Evolutionary conservation across 495 filamentous ascomycete species (phyloP).

Genomic region (Amphirosellinia nigrospora): DNA sequence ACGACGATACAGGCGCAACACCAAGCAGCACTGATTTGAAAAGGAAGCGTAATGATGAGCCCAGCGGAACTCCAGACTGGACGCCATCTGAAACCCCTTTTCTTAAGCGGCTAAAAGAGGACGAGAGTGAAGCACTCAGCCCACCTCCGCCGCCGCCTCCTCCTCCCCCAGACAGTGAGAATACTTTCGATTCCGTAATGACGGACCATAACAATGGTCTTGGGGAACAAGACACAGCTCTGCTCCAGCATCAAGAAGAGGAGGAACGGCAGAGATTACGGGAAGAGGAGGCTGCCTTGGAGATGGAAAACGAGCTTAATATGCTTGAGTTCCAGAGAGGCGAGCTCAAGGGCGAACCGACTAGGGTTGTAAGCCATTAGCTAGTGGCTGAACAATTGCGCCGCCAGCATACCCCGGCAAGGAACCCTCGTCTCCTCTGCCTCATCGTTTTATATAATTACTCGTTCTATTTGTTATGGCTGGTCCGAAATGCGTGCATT

Average conservation of each 20-base stretch:
- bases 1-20: slow-evolving; percentile 53
- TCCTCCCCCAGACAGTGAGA: slow-evolving; percentile 32
- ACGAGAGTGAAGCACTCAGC: slow-evolving; percentile 41
- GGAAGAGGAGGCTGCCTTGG: slow-evolving; percentile 38
- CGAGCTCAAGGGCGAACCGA: slow-evolving; percentile 31
- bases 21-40: slow-evolving; percentile 58
- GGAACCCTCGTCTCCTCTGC: neutral
- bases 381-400: neutral
- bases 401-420: neutral
- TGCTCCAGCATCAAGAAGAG: slow-evolving; percentile 50
- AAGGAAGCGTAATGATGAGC: slow-evolving; percentile 64
- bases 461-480: neutral
- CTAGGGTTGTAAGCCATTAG: slow-evolving; percentile 26
- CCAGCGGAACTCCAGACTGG: slow-evolving; percentile 38
- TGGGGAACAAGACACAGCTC: slow-evolving; percentile 50
- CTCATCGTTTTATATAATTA: slow-evolving; percentile 17
- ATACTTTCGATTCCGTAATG: slow-evolving; percentile 20
- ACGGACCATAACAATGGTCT: slow-evolving; percentile 47
- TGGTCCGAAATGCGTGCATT: slow-evolving; percentile 17
- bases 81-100: slow-evolving; percentile 53
- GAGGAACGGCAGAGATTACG: slow-evolving; percentile 39
- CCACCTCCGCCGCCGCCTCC: slow-evolving; percentile 53
- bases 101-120: slow-evolving; percentile 57
- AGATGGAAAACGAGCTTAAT: slow-evolving; percentile 43
- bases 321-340: slow-evolving; percentile 41